Evolutionary conservation across 768 basidiomycete species (phyloP).

Genomic region (Russula sp.): DNA sequence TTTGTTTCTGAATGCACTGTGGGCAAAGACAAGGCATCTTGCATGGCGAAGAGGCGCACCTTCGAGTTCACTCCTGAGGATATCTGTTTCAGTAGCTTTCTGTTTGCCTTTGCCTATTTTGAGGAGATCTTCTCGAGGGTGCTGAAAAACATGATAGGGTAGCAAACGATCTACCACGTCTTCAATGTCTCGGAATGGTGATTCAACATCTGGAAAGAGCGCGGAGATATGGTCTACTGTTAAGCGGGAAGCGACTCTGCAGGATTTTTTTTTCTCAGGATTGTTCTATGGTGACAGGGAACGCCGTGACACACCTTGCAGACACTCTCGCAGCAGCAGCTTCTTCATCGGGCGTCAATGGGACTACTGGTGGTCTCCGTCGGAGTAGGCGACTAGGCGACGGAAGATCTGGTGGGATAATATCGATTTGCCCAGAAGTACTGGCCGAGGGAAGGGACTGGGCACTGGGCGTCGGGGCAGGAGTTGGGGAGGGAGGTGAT

Average conservation of each 20-base stretch:
- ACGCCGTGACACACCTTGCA: constrained; percentile 17
- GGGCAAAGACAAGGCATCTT: background rate
- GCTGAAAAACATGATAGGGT: constrained; percentile 78
- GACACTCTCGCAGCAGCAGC: constrained; percentile 24
- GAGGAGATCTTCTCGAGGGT: constrained; percentile 63
- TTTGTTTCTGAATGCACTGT: constrained; percentile 54
- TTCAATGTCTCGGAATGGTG: constrained; percentile 57
- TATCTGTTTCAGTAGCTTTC: constrained; percentile 48
- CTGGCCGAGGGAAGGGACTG: constrained; percentile 19
- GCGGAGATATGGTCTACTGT: constrained; percentile 60
- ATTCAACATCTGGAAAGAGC: constrained; percentile 63
- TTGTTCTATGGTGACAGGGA: background rate
- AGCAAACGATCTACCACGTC: constrained; percentile 72
- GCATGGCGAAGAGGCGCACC: constrained; percentile 41
- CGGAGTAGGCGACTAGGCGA: constrained; percentile 10
- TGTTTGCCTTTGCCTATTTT: constrained; percentile 56
- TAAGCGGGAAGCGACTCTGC: constrained; percentile 55
- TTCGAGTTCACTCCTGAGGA: constrained; percentile 48
- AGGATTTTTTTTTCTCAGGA: background rate
- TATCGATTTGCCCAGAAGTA: constrained; percentile 14
- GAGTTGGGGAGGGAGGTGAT: background rate
- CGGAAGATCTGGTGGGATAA: background rate
- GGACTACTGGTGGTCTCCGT: constrained; percentile 19
- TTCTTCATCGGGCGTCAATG: constrained; percentile 25
- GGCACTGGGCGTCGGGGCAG: background rate